Evolutionary conservation across 2,329 filamentous ascomycete species (phyloP).

Genomic region (Penicillium sp.): DNA sequence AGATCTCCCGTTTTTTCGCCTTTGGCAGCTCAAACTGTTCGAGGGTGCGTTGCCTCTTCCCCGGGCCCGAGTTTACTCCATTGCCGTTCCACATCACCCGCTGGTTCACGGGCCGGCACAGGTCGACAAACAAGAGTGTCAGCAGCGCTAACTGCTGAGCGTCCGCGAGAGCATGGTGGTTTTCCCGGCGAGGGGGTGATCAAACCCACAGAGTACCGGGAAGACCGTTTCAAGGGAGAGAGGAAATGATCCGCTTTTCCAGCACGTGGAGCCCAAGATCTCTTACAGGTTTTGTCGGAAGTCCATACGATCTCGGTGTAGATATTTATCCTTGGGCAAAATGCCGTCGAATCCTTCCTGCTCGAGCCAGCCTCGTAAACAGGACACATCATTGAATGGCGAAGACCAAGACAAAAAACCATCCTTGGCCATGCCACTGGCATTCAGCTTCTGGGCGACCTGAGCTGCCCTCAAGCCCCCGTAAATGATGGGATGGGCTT

Average conservation of each 20-base stretch:
- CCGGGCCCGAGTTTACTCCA: neutral
- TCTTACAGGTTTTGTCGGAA: neutral
- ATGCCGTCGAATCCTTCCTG: no score
- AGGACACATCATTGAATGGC: no score
- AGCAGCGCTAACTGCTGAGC: neutral
- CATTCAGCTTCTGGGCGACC: no score
- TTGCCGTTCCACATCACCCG: neutral
- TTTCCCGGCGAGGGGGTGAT: no score
- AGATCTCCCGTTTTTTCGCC: no score
- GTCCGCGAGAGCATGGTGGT: constrained; percentile 4
- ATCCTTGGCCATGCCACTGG: no score
- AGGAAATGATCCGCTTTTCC: neutral
- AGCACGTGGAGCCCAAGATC: neutral
- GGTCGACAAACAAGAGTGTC: neutral
- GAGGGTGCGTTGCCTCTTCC: neutral
- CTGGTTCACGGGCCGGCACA: neutral
- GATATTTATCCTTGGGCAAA: no score
- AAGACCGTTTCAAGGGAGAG: neutral
- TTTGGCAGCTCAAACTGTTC: neutral
- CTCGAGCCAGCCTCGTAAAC: no score
- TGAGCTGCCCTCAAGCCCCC: no score
- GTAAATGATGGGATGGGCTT: no score
- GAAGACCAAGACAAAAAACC: no score
- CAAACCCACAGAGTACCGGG: neutral
- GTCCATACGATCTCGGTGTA: no score